These are phyloP conservation scores for Neonectria coccinea DNA, from an alignment of 2,329 filamentous ascomycete genomes.

Conservation along the genomic window DNA sequence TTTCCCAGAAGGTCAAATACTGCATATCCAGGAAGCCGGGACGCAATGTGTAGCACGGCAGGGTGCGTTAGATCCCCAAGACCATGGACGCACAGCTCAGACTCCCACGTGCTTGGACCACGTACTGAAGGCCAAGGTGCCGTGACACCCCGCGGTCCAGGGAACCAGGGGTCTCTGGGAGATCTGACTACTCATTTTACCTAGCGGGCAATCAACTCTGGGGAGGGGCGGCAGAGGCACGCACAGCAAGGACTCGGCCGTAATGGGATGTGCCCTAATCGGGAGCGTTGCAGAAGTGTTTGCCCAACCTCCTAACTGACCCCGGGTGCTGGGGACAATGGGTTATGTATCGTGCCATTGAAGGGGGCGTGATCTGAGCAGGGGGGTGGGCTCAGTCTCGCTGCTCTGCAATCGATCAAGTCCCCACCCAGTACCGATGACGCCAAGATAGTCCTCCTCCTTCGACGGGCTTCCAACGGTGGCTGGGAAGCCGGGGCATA, in stretches of 20 bases:
- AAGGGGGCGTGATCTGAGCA: not conserved
- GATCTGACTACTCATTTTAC: not conserved
- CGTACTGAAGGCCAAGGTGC: not conserved
- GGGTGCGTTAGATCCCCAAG: not conserved
- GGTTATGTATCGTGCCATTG: not conserved
- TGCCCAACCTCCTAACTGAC: not conserved
- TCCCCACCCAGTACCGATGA: not conserved
- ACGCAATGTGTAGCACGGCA: slow-evolving; percentile 24
- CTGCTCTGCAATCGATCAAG: not conserved
- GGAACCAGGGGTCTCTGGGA: not conserved
- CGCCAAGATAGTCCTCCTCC: not conserved
- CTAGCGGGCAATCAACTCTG: not conserved
- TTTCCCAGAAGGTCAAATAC: slow-evolving; percentile 27
- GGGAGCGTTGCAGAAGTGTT: not conserved
- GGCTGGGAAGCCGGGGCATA: not conserved
- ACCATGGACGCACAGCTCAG: not conserved
- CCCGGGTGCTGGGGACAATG: not conserved
- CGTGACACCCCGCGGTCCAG: not conserved
- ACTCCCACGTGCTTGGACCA: not conserved
- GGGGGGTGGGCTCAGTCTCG: not conserved
- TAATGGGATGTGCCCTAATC: not conserved
- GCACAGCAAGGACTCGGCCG: not conserved
- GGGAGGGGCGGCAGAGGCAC: not conserved
- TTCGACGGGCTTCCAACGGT: not conserved
- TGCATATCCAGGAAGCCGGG: slow-evolving; percentile 37